Evolutionary conservation across 192 early-diverging fungal species (phyloP).

Genomic region (Umbelopsis ramanniana): DNA sequence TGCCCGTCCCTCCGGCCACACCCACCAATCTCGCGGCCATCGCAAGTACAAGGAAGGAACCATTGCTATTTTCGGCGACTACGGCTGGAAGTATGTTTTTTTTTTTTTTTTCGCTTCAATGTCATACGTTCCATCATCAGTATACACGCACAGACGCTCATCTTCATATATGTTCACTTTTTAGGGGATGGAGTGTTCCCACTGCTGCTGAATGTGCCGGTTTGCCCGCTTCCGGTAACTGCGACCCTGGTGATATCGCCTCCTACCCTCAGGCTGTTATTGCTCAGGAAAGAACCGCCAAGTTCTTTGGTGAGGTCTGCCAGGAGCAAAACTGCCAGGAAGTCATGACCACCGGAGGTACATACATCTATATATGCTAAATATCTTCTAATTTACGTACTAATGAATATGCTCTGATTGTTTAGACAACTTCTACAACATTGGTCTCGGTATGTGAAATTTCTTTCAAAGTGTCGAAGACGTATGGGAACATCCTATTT

Average conservation of each 20-base stretch:
- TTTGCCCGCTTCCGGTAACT: background rate
- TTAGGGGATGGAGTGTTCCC: slow-evolving; percentile 1
- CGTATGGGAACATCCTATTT: too few species aligned
- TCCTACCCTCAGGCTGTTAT: background rate
- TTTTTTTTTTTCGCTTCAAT: too few species aligned
- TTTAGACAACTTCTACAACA: slow-evolving; percentile 11
- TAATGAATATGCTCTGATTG: background rate
- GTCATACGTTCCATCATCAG: too few species aligned
- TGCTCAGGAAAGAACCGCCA: slow-evolving; percentile 9
- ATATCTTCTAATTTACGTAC: background rate
- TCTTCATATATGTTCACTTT: background rate
- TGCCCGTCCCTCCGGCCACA: slow-evolving; percentile 1
- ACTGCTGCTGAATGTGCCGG: slow-evolving; percentile 15
- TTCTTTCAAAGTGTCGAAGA: too few species aligned
- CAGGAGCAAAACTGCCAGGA: background rate
- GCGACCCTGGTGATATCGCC: slow-evolving; percentile 4
- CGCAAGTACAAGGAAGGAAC: background rate
- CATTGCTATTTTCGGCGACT: slow-evolving; percentile 4
- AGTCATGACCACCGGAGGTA: slow-evolving; percentile 15
- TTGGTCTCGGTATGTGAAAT: slow-evolving; percentile 13
- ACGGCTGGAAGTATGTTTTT: slow-evolving; percentile 13
- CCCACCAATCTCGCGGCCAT: background rate
- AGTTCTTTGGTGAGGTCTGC: slow-evolving; percentile 14
- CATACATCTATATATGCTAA: background rate
- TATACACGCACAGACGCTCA: too few species aligned